These are phyloP conservation scores for Chloris gayana DNA, from an alignment of 176 grass and related monocot species.

Conservation along the genomic window DNA sequence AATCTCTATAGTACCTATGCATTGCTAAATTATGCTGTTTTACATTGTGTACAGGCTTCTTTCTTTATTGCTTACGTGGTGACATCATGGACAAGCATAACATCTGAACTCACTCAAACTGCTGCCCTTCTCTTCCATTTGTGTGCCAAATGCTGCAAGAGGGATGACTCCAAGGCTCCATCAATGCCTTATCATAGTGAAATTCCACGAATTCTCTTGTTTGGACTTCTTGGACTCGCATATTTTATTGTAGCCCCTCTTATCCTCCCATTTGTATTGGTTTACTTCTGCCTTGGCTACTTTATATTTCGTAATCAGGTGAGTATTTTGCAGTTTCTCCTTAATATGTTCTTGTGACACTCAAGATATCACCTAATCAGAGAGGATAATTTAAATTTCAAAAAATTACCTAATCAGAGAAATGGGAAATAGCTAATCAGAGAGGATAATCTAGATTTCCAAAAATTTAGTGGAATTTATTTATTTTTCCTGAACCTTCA, in stretches of 20 bases:
- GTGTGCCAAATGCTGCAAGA: conserved; percentile 56
- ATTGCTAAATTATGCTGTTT: conserved; percentile 37
- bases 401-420: too few relatives aligned
- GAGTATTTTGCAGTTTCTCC: conserved; percentile 34
- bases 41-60: conserved; percentile 59
- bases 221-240: conserved; percentile 80
- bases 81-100: conserved; percentile 88
- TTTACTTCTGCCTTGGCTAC: conserved; percentile 92
- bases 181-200: conserved; percentile 91
- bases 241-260: conserved; percentile 88
- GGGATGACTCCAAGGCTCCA: conserved; percentile 57
- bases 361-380: background rate
- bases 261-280: conserved; percentile 90
- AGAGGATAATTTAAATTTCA: background rate
- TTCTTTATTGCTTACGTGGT: conserved; percentile 98
- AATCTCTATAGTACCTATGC: conserved; percentile 17
- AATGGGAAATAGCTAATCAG: background rate
- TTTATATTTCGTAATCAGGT: conserved; percentile 96
- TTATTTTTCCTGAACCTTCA: background rate
- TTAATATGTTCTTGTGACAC: background rate
- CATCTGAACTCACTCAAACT: conserved; percentile 78
- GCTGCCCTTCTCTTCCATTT: conserved; percentile 57
- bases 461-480: background rate
- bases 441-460: background rate
- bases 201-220: conserved; percentile 89